phyloP scores from a whole-genome alignment of 2,329 filamentous ascomycete genomes.

The Didymella arachidicola region DNA sequence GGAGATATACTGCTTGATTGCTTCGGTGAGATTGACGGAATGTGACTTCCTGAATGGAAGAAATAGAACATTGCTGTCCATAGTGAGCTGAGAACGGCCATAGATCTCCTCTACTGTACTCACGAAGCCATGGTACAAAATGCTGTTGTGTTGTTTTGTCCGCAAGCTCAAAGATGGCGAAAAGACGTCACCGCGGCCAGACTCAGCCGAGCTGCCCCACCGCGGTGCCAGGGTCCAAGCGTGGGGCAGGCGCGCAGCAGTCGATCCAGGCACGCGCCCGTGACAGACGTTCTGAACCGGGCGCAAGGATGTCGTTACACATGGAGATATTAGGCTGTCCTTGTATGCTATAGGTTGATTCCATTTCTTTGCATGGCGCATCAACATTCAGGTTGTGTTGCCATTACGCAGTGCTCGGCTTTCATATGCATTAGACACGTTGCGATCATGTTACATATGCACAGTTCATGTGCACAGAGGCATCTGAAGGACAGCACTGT shows the following conservation, averaged over 20 bases:
- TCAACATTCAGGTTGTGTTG: background rate
- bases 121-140: conserved; percentile 38
- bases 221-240: conserved; percentile 10
- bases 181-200: conserved; percentile 39
- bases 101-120: conserved; percentile 10
- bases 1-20: conserved; percentile 94
- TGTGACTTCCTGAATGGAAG: conserved; percentile 89
- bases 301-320: conserved; percentile 3
- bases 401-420: too few species aligned
- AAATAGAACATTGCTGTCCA: conserved; percentile 69
- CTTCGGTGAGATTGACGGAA: conserved; percentile 76
- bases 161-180: conserved; percentile 17
- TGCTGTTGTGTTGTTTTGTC: conserved; percentile 28
- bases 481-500: conserved; percentile 6
- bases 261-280: conserved; percentile 10
- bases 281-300: background rate
- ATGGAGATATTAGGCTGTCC: background rate
- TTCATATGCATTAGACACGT: conserved; percentile 1
- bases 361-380: background rate
- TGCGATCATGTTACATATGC: background rate
- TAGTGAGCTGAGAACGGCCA: background rate
- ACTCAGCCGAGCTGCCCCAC: conserved; percentile 15
- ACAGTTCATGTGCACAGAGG: background rate
- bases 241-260: conserved; percentile 9
- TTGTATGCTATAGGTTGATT: background rate